These are phyloP conservation scores for Diaporthe batatas DNA, from an alignment of 2,329 filamentous ascomycete genomes.

Conservation along the genomic window DNA sequence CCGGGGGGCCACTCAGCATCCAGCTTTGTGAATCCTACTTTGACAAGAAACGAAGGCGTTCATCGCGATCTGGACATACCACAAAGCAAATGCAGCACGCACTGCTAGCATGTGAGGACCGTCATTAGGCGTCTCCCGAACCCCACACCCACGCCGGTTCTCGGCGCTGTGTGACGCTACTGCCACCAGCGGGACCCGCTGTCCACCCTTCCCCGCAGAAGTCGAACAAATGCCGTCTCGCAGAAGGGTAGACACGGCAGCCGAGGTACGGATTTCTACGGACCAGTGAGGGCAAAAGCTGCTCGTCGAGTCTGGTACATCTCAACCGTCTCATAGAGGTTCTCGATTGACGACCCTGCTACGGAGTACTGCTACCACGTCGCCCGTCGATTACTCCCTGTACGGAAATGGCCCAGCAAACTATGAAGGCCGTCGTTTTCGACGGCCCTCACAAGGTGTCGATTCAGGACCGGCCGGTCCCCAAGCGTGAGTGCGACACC, in stretches of 20 bases:
- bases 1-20: too few species aligned
- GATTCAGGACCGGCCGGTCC: slow-evolving; percentile 84
- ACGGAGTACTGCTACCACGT: not conserved
- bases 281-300: not conserved
- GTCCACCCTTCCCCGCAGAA: slow-evolving; percentile 22
- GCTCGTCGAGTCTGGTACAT: not conserved
- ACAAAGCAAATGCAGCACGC: not conserved
- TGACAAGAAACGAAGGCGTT: not conserved
- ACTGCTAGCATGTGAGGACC: not conserved
- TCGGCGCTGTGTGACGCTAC: not conserved
- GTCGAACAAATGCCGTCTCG: not conserved
- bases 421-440: slow-evolving; percentile 92
- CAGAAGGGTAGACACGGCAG: not conserved
- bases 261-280: slow-evolving; percentile 4
- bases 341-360: not conserved
- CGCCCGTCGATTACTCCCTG: not conserved
- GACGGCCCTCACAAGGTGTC: slow-evolving; percentile 81
- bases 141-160: not conserved
- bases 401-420: slow-evolving; percentile 55
- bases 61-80: not conserved
- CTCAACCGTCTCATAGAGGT: not conserved
- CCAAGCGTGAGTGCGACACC: slow-evolving; percentile 63
- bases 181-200: slow-evolving; percentile 4
- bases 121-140: not conserved
- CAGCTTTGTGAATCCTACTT: not conserved